phyloP scores from a whole-genome alignment of 306 rosid species.

The Cucurbita moschata region DNA sequence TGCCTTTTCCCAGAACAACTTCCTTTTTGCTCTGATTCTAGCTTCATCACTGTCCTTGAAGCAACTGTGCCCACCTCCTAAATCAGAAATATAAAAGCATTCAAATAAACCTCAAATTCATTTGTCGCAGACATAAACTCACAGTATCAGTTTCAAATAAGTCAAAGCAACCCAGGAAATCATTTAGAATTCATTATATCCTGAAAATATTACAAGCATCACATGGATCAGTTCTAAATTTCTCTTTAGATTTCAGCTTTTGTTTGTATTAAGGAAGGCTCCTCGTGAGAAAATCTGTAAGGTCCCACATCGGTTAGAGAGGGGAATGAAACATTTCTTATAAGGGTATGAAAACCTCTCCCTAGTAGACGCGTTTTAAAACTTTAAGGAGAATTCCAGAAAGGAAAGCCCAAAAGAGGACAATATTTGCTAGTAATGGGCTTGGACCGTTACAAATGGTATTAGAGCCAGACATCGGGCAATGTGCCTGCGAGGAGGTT shows the following conservation, averaged over 20 bases:
- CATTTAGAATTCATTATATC: neutral
- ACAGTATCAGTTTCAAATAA: neutral
- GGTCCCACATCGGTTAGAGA: too few relatives aligned
- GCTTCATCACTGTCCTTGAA: conserved; percentile 92
- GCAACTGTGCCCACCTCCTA: conserved; percentile 98
- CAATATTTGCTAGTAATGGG: too few relatives aligned
- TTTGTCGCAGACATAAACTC: neutral
- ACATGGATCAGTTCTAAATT: neutral
- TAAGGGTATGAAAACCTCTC: too few relatives aligned
- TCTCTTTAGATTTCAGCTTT: neutral
- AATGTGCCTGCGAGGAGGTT: too few relatives aligned
- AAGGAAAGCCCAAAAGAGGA: too few relatives aligned
- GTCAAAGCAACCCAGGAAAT: neutral
- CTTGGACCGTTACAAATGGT: too few relatives aligned
- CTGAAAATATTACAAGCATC: neutral
- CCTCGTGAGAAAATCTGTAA: neutral
- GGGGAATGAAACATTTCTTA: too few relatives aligned
- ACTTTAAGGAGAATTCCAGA: too few relatives aligned
- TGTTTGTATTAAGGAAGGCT: neutral
- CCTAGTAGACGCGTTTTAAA: too few relatives aligned
- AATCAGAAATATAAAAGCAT: conserved; percentile 14
- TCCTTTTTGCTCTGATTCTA: conserved; percentile 67
- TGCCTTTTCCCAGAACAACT: conserved; percentile 87
- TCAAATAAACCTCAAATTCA: neutral
- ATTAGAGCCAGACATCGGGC: too few relatives aligned